These are phyloP conservation scores for Capillidium rhysosporum DNA, from an alignment of 371 early-diverging fungal genomes.

Conservation along the genomic window DNA sequence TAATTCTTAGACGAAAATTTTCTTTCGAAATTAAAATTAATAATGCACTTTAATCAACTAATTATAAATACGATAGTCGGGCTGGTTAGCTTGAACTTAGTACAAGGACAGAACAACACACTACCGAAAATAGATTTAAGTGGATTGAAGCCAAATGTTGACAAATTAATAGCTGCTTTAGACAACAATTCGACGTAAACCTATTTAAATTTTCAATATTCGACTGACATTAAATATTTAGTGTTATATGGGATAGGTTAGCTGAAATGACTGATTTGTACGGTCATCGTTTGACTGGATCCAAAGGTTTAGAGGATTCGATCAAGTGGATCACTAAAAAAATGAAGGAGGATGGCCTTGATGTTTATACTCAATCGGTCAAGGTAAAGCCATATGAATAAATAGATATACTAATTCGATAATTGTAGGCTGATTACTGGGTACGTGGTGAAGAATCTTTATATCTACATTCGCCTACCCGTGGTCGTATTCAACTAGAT, in stretches of 20 bases:
- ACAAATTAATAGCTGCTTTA: neutral
- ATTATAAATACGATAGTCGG: no score
- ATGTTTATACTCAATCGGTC: conserved; percentile 25
- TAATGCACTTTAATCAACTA: no score
- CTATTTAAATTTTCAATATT: no score
- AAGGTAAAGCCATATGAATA: conserved; percentile 3
- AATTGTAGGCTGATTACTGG: conserved; percentile 18
- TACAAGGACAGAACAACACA: no score
- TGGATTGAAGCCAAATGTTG: neutral
- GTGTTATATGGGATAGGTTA: conserved; percentile 26
- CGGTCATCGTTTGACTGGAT: conserved; percentile 26
- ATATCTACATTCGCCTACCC: conserved; percentile 20
- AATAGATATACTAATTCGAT: no score
- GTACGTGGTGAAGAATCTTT: conserved; percentile 22
- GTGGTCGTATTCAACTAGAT: conserved; percentile 19
- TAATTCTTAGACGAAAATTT: no score
- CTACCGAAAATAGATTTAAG: neutral
- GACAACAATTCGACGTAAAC: neutral
- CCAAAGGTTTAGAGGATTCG: conserved; percentile 18
- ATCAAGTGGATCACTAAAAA: conserved; percentile 24
- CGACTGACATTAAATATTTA: no score
- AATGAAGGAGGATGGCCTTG: conserved; percentile 16
- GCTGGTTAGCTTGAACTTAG: no score
- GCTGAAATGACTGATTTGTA: conserved; percentile 35
- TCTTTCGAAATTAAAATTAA: no score